Conservation (phyloP, 805 yeast genomes). For the Saccharomycopsis vini region DNA sequence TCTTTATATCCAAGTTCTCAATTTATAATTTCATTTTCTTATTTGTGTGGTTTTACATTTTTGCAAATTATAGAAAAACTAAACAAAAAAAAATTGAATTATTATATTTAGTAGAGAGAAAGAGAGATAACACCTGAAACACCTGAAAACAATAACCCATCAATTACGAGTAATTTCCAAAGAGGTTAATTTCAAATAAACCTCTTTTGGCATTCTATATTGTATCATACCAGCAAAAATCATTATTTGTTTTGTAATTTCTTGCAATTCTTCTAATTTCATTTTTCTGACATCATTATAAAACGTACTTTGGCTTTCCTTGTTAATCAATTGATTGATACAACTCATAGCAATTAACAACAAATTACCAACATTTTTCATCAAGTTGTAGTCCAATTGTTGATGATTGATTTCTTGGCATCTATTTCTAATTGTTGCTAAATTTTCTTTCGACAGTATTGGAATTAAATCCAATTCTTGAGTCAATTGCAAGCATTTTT, state of each 20-base stretch:
- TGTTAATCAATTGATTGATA: slow-evolving; percentile 48
- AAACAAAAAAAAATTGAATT: too few relatives aligned
- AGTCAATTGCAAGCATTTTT: slow-evolving; percentile 44
- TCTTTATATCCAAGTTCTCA: too few relatives aligned
- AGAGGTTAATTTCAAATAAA: slow-evolving; percentile 31
- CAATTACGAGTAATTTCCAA: too few relatives aligned
- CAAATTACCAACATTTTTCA: slow-evolving; percentile 72
- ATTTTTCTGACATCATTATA: slow-evolving; percentile 40
- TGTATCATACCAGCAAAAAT: slow-evolving; percentile 92
- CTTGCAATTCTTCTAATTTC: slow-evolving; percentile 45
- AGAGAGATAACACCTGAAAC: too few relatives aligned
- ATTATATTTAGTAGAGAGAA: too few relatives aligned
- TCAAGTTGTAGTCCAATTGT: slow-evolving; percentile 53
- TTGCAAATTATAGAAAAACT: too few relatives aligned
- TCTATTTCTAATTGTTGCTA: slow-evolving; percentile 49
- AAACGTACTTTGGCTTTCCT: slow-evolving; percentile 29
- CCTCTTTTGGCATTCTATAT: slow-evolving; percentile 82
- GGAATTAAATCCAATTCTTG: slow-evolving; percentile 63
- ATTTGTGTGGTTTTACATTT: too few relatives aligned
- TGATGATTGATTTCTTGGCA: slow-evolving; percentile 56
- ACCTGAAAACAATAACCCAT: too few relatives aligned
- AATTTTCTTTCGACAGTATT: slow-evolving; percentile 37
- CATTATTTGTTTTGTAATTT: slow-evolving; percentile 79
- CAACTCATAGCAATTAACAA: slow-evolving; percentile 76
- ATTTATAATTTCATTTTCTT: too few relatives aligned